These are phyloP conservation scores for Epichloe brachyelytri DNA, from an alignment of 2,329 filamentous ascomycete genomes.

Conservation along the genomic window DNA sequence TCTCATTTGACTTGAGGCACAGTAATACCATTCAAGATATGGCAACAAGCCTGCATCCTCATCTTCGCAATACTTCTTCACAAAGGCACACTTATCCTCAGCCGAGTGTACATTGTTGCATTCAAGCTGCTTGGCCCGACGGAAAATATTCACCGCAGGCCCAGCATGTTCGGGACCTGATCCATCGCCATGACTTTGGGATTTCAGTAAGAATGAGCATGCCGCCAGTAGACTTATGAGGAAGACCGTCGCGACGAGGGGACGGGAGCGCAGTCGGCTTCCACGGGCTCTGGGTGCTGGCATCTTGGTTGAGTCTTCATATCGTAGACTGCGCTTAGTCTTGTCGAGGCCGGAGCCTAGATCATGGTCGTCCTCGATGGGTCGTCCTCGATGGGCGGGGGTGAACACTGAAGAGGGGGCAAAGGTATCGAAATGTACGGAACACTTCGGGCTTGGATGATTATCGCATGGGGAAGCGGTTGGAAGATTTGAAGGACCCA, in stretches of 20 bases:
- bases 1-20: conserved; percentile 53
- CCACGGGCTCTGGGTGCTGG: conserved; percentile 14
- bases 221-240: conserved; percentile 33
- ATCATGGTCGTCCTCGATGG: neutral
- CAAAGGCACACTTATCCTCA: conserved; percentile 74
- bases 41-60: conserved; percentile 83
- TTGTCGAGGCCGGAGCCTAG: neutral
- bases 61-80: conserved; percentile 68
- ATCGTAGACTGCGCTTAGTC: conserved; percentile 2
- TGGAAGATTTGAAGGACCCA: neutral
- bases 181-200: conserved; percentile 4
- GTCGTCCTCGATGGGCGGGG: neutral
- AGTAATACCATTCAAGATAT: conserved; percentile 88
- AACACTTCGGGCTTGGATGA: neutral
- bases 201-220: conserved; percentile 26
- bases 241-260: conserved; percentile 35
- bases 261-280: conserved; percentile 30
- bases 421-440: neutral
- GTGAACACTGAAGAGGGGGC: neutral
- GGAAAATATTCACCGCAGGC: conserved; percentile 10
- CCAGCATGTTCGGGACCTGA: neutral
- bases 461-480: neutral
- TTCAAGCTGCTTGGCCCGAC: conserved; percentile 28
- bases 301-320: conserved; percentile 10
- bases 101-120: conserved; percentile 71